Conservation (phyloP, 2,329 filamentous ascomycete genomes). For the Colletotrichum coccodes region DNA sequence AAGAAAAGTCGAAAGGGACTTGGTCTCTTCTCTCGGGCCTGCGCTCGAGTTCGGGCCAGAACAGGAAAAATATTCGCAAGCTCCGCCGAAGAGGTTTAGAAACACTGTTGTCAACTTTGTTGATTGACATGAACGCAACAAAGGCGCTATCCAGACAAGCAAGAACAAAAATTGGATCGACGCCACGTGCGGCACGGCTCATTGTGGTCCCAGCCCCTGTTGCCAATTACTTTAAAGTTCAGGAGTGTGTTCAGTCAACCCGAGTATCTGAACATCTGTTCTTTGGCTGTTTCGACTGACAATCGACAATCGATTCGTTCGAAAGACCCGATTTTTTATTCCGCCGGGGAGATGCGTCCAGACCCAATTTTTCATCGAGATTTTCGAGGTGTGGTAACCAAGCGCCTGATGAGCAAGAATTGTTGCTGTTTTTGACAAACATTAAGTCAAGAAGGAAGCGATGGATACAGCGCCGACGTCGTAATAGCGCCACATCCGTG, state of each 20-base stretch:
- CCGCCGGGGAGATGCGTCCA: too few relatives aligned
- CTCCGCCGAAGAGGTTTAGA: background rate
- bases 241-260: slow-evolving; percentile 16
- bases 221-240: background rate
- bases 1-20: background rate
- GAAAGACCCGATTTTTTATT: background rate
- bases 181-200: slow-evolving; percentile 3
- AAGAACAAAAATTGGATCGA: background rate
- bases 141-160: background rate
- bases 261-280: background rate
- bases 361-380: too few relatives aligned
- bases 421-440: too few relatives aligned
- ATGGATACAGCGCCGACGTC: too few relatives aligned
- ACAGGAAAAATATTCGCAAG: background rate
- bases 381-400: too few relatives aligned
- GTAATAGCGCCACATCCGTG: too few relatives aligned
- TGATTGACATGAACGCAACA: background rate
- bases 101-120: background rate
- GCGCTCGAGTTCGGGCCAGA: background rate
- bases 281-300: background rate
- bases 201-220: slow-evolving; percentile 15
- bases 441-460: too few relatives aligned
- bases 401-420: too few relatives aligned
- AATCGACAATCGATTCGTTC: too few relatives aligned
- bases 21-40: background rate